Conservation (phyloP, 1,139 yeast genomes). For the Sugiyamaella sp. region DNA sequence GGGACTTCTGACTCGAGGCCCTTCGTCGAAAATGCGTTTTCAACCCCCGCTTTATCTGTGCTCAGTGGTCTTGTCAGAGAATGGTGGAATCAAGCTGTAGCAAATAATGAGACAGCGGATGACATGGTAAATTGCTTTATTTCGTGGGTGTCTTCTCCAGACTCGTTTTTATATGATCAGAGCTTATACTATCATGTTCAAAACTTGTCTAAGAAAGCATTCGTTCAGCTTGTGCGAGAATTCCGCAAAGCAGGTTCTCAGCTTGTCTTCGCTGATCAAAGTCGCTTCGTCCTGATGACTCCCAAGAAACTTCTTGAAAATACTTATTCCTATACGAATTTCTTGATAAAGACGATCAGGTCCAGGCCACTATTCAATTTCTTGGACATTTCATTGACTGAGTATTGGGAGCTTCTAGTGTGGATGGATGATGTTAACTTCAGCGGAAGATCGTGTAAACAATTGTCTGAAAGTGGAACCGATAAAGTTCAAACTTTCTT, state of each 20-base stretch:
- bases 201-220: conserved; percentile 80
- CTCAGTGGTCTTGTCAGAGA: conserved; percentile 75
- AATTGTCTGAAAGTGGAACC: conserved; percentile 45
- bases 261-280: conserved; percentile 80
- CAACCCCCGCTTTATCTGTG: conserved; percentile 71
- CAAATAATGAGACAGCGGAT: conserved; percentile 71
- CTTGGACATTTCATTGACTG: conserved; percentile 70
- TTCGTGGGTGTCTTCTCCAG: conserved; percentile 82
- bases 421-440: conserved; percentile 96
- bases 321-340: conserved; percentile 92
- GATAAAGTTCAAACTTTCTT: conserved; percentile 60
- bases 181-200: conserved; percentile 85
- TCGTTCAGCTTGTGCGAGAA: conserved; percentile 79
- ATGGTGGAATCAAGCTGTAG: conserved; percentile 94
- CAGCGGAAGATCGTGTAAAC: conserved; percentile 76
- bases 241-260: conserved; percentile 76
- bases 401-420: conserved; percentile 86
- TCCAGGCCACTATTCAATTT: conserved; percentile 81
- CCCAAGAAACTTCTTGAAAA: conserved; percentile 78
- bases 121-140: conserved; percentile 81
- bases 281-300: conserved; percentile 73
- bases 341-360: conserved; percentile 76
- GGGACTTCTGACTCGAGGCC: conserved; percentile 34
- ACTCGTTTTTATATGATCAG: conserved; percentile 74
- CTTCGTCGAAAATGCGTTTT: conserved; percentile 63